These are phyloP conservation scores for Viola odorata DNA, from an alignment of 345 rosid species.

Conservation along the genomic window DNA sequence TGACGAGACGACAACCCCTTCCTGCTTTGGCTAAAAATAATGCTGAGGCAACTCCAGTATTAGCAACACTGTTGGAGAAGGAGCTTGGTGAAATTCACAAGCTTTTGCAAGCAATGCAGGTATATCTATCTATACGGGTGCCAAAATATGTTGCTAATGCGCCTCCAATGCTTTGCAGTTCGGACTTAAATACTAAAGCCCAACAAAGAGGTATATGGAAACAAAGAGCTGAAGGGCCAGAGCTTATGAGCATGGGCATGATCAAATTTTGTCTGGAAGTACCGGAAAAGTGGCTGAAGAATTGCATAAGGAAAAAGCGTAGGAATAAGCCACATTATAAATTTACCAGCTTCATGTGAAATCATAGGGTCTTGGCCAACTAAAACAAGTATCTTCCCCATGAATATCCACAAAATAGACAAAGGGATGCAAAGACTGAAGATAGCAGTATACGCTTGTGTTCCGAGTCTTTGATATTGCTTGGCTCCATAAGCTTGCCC, in stretches of 20 bases:
- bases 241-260: constrained; percentile 48
- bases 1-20: too few relatives aligned
- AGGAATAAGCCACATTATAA: constrained; percentile 50
- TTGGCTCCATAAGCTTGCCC: constrained; percentile 85
- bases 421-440: constrained; percentile 47
- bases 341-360: constrained; percentile 49
- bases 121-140: too few relatives aligned
- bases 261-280: constrained; percentile 54
- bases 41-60: too few relatives aligned
- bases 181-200: constrained; percentile 46
- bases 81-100: too few relatives aligned
- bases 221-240: constrained; percentile 34
- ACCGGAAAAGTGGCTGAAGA: constrained; percentile 53
- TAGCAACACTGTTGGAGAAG: too few relatives aligned
- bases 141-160: too few relatives aligned
- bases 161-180: constrained; percentile 41
- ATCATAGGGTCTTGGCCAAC: constrained; percentile 62
- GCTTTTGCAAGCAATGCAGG: too few relatives aligned
- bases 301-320: constrained; percentile 56
- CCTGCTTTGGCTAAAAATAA: too few relatives aligned
- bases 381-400: constrained; percentile 41
- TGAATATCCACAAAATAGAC: constrained; percentile 49
- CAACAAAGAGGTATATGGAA: constrained; percentile 50
- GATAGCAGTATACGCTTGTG: constrained; percentile 50
- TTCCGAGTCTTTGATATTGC: constrained; percentile 50